Percentiles rank a stretch among this genome's conserved stretches.
Evolutionary conservation across 2,329 filamentous ascomycete genomes (phyloP).

Genomic region (Cryphonectria naterciae): DNA sequence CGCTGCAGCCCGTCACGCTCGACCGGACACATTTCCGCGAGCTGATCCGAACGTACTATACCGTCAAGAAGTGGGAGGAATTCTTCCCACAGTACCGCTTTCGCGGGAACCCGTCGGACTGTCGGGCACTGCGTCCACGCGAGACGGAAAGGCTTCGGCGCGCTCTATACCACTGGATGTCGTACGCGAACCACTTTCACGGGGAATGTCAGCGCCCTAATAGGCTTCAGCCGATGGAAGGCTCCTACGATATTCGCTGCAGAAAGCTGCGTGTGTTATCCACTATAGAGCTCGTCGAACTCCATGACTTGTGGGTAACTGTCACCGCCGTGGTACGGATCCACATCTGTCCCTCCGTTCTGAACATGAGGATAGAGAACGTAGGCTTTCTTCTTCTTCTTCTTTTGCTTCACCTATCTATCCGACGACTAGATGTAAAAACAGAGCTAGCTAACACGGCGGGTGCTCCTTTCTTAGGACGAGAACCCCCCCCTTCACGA

Average conservation of each 20-base stretch:
- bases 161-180: constrained; percentile 59
- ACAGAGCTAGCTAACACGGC: background rate
- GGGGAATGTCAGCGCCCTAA: constrained; percentile 42
- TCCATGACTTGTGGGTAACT: constrained; percentile 50
- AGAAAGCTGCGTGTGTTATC: constrained; percentile 50
- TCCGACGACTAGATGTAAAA: no score
- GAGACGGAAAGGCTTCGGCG: constrained; percentile 54
- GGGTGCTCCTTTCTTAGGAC: no score
- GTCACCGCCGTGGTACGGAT: constrained; percentile 49
- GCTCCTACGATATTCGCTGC: constrained; percentile 42
- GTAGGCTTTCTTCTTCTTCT: constrained; percentile 35
- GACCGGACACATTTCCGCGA: constrained; percentile 34
- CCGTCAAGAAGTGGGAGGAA: constrained; percentile 45
- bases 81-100: constrained; percentile 45
- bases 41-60: constrained; percentile 39
- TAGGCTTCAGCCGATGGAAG: constrained; percentile 26
- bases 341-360: constrained; percentile 51
- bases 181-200: constrained; percentile 58
- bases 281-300: constrained; percentile 49
- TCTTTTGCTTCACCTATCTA: background rate
- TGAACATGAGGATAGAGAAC: constrained; percentile 40
- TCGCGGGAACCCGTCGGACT: constrained; percentile 45
- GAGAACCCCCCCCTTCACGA: no score
- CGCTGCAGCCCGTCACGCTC: constrained; percentile 28
- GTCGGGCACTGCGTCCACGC: constrained; percentile 46